Conservation (phyloP, 73 alveolate genomes). For the Paramecium caudatum region DNA sequence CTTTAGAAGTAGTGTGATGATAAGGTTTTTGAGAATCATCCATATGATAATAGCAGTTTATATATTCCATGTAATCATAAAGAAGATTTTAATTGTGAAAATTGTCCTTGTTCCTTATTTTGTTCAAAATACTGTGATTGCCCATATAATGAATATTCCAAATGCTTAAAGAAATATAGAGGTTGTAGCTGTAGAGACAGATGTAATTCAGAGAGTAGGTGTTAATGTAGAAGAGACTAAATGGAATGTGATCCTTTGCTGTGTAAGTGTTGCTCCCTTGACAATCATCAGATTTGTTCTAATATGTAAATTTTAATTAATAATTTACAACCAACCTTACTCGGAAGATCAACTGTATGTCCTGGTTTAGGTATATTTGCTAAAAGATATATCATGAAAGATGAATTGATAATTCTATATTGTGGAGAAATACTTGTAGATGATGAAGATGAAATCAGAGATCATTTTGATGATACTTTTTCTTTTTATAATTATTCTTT, state of each 20-base stretch:
- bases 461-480: slow-evolving; percentile 30
- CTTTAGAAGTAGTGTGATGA: not conserved
- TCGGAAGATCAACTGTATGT: slow-evolving; percentile 55
- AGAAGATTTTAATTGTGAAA: slow-evolving; percentile 8
- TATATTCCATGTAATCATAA: slow-evolving; percentile 38
- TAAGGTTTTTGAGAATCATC: not conserved
- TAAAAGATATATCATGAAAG: not conserved
- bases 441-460: slow-evolving; percentile 46
- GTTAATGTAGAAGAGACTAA: slow-evolving; percentile 13
- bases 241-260: slow-evolving; percentile 58
- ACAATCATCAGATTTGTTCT: not conserved
- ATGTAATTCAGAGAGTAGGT: slow-evolving; percentile 1
- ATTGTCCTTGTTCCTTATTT: slow-evolving; percentile 17
- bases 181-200: slow-evolving; percentile 21
- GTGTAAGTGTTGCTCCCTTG: not conserved
- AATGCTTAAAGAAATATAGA: not conserved
- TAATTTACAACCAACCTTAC: not conserved
- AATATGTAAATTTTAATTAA: slow-evolving; percentile 31
- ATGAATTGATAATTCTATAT: not conserved
- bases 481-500: not conserved
- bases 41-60: slow-evolving; percentile 7
- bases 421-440: slow-evolving; percentile 1
- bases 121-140: slow-evolving; percentile 43
- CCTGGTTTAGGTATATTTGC: slow-evolving; percentile 46
- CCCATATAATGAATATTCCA: not conserved